Evolutionary conservation across 2,329 filamentous ascomycete genomes (phyloP).

Genomic region (Diaporthe citriasiana): DNA sequence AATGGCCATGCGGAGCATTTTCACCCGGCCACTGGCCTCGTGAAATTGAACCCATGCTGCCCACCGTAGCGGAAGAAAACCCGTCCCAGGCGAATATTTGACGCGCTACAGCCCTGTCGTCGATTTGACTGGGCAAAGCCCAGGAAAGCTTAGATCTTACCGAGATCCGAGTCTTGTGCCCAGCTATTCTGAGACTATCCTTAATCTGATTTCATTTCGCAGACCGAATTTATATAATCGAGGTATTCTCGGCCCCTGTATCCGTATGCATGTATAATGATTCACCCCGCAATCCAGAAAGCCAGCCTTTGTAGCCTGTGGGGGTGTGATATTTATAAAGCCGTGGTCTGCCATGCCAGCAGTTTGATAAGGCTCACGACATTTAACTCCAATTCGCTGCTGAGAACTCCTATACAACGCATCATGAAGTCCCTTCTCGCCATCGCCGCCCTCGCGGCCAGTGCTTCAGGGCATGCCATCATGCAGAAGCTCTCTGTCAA

Average conservation of each 20-base stretch:
- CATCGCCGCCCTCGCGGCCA: constrained; percentile 23
- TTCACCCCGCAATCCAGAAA: not conserved
- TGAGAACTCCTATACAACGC: not conserved
- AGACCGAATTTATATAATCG: not conserved
- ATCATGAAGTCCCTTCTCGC: constrained; percentile 22
- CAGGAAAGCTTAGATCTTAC: constrained; percentile 17
- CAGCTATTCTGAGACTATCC: constrained; percentile 5
- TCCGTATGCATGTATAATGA: not conserved
- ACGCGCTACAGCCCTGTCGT: not conserved
- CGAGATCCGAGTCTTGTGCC: constrained; percentile 7
- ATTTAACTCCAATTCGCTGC: not conserved
- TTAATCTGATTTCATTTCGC: constrained; percentile 20
- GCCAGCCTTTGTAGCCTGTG: not conserved
- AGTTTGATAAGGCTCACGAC: not conserved
- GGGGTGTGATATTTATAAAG: not conserved
- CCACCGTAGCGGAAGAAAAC: constrained; percentile 14
- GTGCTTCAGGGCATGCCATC: constrained; percentile 15
- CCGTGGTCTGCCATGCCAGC: not conserved
- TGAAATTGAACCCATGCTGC: not conserved
- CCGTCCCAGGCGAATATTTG: not conserved
- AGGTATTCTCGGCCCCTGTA: not conserved
- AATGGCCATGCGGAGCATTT: constrained; percentile 14
- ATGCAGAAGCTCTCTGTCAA: constrained; percentile 62
- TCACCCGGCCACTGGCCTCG: not conserved
- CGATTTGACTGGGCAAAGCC: not conserved